Conservation (phyloP, 352 stramenopile species). For the Globisporangium perplexum region DNA sequence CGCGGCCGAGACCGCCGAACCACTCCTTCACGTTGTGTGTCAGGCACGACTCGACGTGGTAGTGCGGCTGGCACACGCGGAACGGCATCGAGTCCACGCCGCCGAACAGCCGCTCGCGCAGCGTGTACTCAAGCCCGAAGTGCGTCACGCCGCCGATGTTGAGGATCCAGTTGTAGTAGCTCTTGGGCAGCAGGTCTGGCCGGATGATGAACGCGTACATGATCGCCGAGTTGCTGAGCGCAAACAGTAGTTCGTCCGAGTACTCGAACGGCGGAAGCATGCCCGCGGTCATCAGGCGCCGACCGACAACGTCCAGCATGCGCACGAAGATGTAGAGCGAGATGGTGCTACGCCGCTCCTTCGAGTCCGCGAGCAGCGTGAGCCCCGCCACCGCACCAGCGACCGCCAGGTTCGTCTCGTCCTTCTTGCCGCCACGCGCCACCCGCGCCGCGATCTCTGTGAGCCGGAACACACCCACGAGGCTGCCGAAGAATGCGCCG, state of each 20-base stretch:
- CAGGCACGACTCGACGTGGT: slow-evolving; percentile 84
- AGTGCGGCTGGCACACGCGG: slow-evolving; percentile 78
- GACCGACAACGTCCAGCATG: slow-evolving; percentile 78
- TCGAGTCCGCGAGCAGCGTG: slow-evolving; percentile 66
- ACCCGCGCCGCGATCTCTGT: slow-evolving; percentile 49
- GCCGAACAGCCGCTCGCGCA: slow-evolving; percentile 50
- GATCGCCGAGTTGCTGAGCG: slow-evolving; percentile 67
- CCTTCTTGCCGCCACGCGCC: slow-evolving; percentile 33
- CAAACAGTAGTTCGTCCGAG: slow-evolving; percentile 70
- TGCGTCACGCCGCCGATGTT: slow-evolving; percentile 66
- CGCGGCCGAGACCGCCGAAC: slow-evolving; percentile 57
- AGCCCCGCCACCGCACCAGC: slow-evolving; percentile 57
- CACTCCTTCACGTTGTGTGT: slow-evolving; percentile 74
- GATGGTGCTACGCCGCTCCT: slow-evolving; percentile 55
- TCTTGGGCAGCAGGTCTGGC: slow-evolving; percentile 62
- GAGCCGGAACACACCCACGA: slow-evolving; percentile 68
- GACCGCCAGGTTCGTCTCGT: slow-evolving; percentile 62
- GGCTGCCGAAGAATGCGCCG: slow-evolving; percentile 63
- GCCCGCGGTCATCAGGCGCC: slow-evolving; percentile 50
- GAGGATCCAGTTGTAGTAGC: slow-evolving; percentile 86
- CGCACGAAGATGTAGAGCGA: slow-evolving; percentile 84
- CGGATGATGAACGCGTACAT: slow-evolving; percentile 80
- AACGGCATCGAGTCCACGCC: slow-evolving; percentile 50
- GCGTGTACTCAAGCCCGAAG: slow-evolving; percentile 64
- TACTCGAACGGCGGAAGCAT: slow-evolving; percentile 51